Base-by-base conservation (phyloP, 192 early-diverging fungal genomes). In the Podila verticillata region DNA sequence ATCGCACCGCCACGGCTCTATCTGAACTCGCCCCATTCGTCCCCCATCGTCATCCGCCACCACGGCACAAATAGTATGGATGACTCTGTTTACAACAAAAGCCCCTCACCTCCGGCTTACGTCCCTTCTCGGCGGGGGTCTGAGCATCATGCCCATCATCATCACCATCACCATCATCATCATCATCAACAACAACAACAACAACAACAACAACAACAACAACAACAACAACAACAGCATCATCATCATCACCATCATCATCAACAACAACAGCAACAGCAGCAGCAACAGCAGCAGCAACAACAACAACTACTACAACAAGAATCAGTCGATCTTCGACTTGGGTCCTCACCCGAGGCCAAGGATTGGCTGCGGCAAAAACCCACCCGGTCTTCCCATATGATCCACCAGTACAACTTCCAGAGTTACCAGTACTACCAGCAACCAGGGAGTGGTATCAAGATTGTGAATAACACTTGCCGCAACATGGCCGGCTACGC, bases 321-420 rank as follows among this genome's bases (percentile, higher is more conserved):
- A 10, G 67, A 62, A 6, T 58, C 57, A 31, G 63, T 60, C 7
- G 77, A 80, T 59, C 51, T 36, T 15, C 60, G 32, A 5, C 70
- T 80, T 15, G 77, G 77, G 3, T 72, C 77, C 13, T 80, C 77
- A 5, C 77, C 77, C 22, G 77, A 80, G 47, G 77, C 66, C 51
- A 80, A 68, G 57, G 77, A 80, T 61, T 80, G 77, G 77, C 65
- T 80, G 1, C 54, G 66, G 54, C 77, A 80, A 60, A 80, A 80
- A 26, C 77, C 77, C 10, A 80, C 66, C 0, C 65, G 77, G 7
- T 80, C 77, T 3, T 66, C 70, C 22, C 77, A 80, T 59, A 57
- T 80, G 65, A 72, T 80, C 17, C 77, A 80, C 61, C 77, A 80
- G 61, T 80, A 80, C 34, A 80, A 80, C 70, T 80, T 80, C 39